Evolutionary conservation across 73 alveolate genomes (phyloP), one percentile per base, ranked within the genome.

Genomic region (Paramecium bursaria): DNA sequence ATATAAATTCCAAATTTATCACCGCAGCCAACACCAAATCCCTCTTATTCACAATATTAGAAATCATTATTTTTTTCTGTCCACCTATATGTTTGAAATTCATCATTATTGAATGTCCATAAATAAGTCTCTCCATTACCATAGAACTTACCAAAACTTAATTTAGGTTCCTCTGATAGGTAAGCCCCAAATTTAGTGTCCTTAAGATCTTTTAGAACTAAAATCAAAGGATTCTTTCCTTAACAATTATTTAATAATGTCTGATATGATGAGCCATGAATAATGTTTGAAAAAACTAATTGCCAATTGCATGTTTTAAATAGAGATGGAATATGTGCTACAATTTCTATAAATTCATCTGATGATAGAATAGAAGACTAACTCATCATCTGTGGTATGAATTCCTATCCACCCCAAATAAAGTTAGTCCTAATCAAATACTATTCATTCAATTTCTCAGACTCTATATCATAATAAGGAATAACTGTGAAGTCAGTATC

Each of bases 11-110:
- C 89, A 29, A 53, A 79, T 17, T 79, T 79, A 39, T 79, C 89
- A 25, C 89, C 89, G 54, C 89, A 79, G 14, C 89, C 89, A 10
- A 79, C 54, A 17, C 79, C 89, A 19, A 79, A 53, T 17, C 89
- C 89, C 31, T 79, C 89, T 33, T 49, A 54, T 53, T 79, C 76
- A 35, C 85, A 79, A 73, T 53, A 79, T 3, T 53, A 31, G n/a
- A 79, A 79, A 13, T 79, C 50, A 19, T 30, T 19, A 23, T 79
- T 79, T 21, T 46, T 23, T 31, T 73, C 89, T 2, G 85, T 7
- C 35, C 85, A 73, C 13, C 25, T 53, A 47, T 7, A 79, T 9
- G 73, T 35, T 79, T 79, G 35, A 23, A 79, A 52, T 3, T 79
- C 79, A 29, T 50, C 67, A 9, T 61, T 47, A 2, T 79, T 26